Percentiles rank a stretch among this genome's conserved stretches.
Conservation (phyloP, 148 eudicot species). For the Fagopyrum tataricum region DNA sequence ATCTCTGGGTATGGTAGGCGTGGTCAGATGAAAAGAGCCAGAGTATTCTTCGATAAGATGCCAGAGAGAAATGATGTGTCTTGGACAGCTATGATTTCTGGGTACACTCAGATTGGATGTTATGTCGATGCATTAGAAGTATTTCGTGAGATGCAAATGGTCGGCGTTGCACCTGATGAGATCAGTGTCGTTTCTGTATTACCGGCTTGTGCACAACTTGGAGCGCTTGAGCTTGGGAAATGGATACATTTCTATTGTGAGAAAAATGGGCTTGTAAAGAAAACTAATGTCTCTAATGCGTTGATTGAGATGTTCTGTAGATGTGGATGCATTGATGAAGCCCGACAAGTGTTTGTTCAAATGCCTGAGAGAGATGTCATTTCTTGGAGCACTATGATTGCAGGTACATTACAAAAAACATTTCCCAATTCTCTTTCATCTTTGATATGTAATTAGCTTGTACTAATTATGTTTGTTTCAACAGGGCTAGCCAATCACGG, state of each 20-base stretch:
- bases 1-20: constrained; percentile 24
- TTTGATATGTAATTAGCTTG: neutral
- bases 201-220: constrained; percentile 35
- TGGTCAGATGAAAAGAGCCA: constrained; percentile 31
- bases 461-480: neutral
- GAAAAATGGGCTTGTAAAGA: constrained; percentile 23
- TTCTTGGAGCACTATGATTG: constrained; percentile 44
- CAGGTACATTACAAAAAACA: constrained; percentile 20
- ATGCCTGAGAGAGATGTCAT: constrained; percentile 28
- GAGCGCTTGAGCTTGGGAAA: constrained; percentile 36
- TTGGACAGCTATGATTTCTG: constrained; percentile 41
- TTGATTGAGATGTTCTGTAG: constrained; percentile 39
- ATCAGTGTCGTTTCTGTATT: constrained; percentile 32
- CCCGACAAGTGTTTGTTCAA: constrained; percentile 23
- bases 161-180: constrained; percentile 31
- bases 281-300: constrained; percentile 29
- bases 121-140: constrained; percentile 27
- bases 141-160: constrained; percentile 31
- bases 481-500: constrained; percentile 34
- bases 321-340: constrained; percentile 30
- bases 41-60: constrained; percentile 31
- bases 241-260: constrained; percentile 37
- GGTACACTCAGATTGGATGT: constrained; percentile 25
- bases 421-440: neutral
- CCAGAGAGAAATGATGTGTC: constrained; percentile 29